A percentile compares a stretch with the other conserved stretches of the same genome.
phyloP scores from a whole-genome alignment of 768 basidiomycete genomes.

The Lentinula boryana region DNA sequence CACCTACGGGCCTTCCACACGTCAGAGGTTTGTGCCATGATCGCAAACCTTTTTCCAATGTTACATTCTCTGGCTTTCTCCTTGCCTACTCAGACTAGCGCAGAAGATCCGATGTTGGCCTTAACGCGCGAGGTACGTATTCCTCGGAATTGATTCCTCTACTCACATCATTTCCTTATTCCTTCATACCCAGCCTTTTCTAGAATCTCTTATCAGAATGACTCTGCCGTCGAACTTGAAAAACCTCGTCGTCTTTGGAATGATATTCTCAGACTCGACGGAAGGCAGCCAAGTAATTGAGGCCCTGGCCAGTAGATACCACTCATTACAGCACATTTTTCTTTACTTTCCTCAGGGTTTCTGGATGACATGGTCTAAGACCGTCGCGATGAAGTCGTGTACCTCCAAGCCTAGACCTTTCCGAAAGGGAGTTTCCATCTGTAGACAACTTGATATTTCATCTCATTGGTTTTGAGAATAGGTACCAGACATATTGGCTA shows the following conservation, averaged over 20 bases:
- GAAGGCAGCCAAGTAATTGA: conserved; percentile 9
- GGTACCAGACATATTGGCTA: not conserved
- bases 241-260: conserved; percentile 9
- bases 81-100: conserved; percentile 8
- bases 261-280: conserved; percentile 10
- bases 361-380: conserved; percentile 11
- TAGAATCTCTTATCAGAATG: conserved; percentile 9
- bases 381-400: not conserved
- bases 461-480: not conserved
- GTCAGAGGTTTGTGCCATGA: conserved; percentile 5
- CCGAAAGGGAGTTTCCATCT: not conserved
- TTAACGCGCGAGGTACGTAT: conserved; percentile 10
- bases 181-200: conserved; percentile 4
- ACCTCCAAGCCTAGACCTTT: not conserved
- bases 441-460: not conserved
- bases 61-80: conserved; percentile 9
- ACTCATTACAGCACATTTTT: conserved; percentile 8
- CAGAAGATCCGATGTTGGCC: conserved; percentile 10
- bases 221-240: conserved; percentile 5
- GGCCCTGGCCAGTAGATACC: conserved; percentile 7
- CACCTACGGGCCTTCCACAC: conserved; percentile 12
- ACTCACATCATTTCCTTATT: not conserved
- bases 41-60: conserved; percentile 7
- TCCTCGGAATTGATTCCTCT: not conserved
- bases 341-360: conserved; percentile 10